These are phyloP conservation scores for Hamamelis virginiana DNA, from an alignment of 164 flowering plant genomes.

Conservation along the genomic window DNA sequence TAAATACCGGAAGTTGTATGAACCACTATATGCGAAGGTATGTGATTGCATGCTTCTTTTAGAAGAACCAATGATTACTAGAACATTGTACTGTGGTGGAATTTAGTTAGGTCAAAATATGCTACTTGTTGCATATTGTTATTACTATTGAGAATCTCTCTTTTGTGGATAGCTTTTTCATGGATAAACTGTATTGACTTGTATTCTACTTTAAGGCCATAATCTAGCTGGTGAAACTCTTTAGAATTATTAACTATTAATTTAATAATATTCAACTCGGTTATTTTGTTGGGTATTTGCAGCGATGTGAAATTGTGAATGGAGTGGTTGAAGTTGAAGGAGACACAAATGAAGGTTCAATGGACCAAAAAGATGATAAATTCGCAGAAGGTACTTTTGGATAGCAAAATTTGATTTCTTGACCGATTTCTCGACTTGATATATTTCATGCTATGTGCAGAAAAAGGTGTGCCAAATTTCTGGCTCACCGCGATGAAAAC, in stretches of 20 bases:
- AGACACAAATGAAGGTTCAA: constrained; percentile 32
- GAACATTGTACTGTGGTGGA: too few species aligned
- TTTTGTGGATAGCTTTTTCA: too few species aligned
- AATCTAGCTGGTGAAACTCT: too few species aligned
- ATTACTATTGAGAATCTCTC: too few species aligned
- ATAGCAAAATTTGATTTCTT: not conserved
- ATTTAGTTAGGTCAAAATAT: too few species aligned
- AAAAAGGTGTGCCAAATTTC: constrained; percentile 79
- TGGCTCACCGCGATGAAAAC: constrained; percentile 85
- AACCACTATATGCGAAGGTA: constrained; percentile 37
- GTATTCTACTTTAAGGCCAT: too few species aligned
- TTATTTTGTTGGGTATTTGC: constrained; percentile 8
- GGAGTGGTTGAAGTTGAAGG: constrained; percentile 65
- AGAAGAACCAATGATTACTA: too few species aligned
- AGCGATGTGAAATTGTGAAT: constrained; percentile 80
- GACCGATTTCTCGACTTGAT: not conserved
- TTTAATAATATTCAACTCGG: too few species aligned
- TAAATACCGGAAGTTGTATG: constrained; percentile 40
- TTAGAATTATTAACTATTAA: too few species aligned
- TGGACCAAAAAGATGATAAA: constrained; percentile 38
- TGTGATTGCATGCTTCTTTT: too few species aligned
- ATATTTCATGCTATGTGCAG: constrained; percentile 28
- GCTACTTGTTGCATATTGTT: too few species aligned
- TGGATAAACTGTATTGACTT: too few species aligned
- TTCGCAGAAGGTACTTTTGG: constrained; percentile 37